Evolutionary conservation across 2,329 filamentous ascomycete species (phyloP), one percentile per base, ranked within the genome.

Genomic region (Ophiostoma australiae): DNA sequence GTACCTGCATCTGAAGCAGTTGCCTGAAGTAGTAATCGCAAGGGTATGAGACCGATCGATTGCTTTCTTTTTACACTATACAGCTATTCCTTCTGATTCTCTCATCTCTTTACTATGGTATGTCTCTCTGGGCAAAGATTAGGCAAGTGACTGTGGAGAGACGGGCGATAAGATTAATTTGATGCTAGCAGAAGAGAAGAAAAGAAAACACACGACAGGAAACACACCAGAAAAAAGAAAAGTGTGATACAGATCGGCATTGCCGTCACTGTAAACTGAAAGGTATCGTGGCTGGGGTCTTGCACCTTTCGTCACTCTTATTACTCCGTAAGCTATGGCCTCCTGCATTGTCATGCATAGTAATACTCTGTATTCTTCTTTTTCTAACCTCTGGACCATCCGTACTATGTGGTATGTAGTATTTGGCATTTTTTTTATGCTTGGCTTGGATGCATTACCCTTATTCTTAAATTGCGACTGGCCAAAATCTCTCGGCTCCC

Each of bases 81-180:
- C 52, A 23, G 10, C 52, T 58, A 6, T 48, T 48, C 44, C 23
- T 13, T 58, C 52, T 13, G 11, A 27, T 13, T 15, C n/a, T 27
- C 52, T 23, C 52, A 27, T 58, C 52, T 48, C 44, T 48, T 27
- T 58, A 13, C 27, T 31, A 31, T 31, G 27, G 27, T 31, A 41
- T 58, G 52, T 58, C 52, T 27, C 23, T 58, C 52, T 13, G 27
- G n/a, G 8, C 52, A 27, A 58, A 58, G 52, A 58, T 58, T 58
- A 58, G 23, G 52, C 52, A 58, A 27, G 52, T 23, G 52, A 58
- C 23, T 58, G 52, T n/a, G 52, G 52, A 58, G 52, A 58, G 52
- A 11, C 52, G 23, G 39, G n/a, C 52, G 52, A 58, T 58, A 27
- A 13, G 52, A 58, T 27, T 58, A 58, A 27, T 3, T 5, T 27